Conservation (phyloP, 2,329 filamentous ascomycete species). For the Emericellopsis cladophorae region DNA sequence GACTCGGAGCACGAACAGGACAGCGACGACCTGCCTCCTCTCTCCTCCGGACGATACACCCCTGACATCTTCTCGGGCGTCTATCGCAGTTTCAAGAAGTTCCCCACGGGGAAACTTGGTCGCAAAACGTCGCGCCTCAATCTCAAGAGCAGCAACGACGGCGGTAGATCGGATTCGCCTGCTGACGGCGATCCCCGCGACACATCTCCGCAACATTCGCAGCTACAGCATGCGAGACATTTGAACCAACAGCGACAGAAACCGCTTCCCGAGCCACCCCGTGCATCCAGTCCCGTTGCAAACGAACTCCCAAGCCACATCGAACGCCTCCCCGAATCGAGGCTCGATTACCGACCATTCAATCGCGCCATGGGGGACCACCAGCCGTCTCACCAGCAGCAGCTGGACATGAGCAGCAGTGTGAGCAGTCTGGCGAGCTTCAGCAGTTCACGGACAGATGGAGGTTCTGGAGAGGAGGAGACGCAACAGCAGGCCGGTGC, state of each 20-base stretch:
- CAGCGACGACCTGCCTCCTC: background rate
- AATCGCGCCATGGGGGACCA: conserved; percentile 22
- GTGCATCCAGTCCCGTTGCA: conserved; percentile 2
- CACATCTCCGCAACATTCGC: background rate
- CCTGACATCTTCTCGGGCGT: conserved; percentile 37
- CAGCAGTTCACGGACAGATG: conserved; percentile 24
- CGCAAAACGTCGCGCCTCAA: conserved; percentile 22
- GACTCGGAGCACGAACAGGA: conserved; percentile 2
- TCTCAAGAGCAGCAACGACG: background rate
- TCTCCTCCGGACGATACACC: conserved; percentile 18
- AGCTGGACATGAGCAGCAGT: conserved; percentile 28
- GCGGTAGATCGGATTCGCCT: background rate
- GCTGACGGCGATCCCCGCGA: background rate
- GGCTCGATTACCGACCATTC: conserved; percentile 24
- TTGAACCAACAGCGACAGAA: conserved; percentile 41
- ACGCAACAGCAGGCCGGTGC: conserved; percentile 30
- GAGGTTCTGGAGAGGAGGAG: conserved; percentile 26
- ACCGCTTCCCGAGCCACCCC: conserved; percentile 40
- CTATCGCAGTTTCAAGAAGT: conserved; percentile 37
- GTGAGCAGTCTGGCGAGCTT: conserved; percentile 27
- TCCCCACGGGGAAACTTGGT: conserved; percentile 20
- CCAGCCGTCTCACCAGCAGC: conserved; percentile 11
- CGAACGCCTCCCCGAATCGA: conserved; percentile 7
- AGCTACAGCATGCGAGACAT: conserved; percentile 37
- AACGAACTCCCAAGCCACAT: background rate